Evolutionary conservation across 495 filamentous ascomycete genomes (phyloP).

Genomic region (Geoglossum glabrum): DNA sequence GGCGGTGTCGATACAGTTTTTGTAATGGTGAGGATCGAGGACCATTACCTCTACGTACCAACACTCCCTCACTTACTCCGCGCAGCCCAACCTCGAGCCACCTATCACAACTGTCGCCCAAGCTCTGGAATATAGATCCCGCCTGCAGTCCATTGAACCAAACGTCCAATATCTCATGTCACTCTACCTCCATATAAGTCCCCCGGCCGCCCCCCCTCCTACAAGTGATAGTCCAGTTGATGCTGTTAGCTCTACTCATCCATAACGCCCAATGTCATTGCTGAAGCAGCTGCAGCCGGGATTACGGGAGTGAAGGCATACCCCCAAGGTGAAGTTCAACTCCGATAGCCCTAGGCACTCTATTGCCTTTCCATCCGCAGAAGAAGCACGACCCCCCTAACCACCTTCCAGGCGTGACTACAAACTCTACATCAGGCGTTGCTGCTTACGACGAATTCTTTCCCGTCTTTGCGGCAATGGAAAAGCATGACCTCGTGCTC

Average conservation of each 20-base stretch:
- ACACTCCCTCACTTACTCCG: too few species aligned
- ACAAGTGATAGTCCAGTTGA: too few species aligned
- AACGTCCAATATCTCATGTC: conserved; percentile 74
- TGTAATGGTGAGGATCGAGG: conserved; percentile 42
- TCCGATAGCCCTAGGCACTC: too few species aligned
- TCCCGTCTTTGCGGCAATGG: conserved; percentile 65
- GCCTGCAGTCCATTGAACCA: conserved; percentile 45
- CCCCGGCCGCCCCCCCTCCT: too few species aligned
- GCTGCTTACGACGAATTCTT: conserved; percentile 42
- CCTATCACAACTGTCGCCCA: conserved; percentile 54
- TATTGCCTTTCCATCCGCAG: too few species aligned
- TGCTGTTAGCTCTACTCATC: too few species aligned
- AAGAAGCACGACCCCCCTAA: too few species aligned
- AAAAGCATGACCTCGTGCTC: conserved; percentile 39
- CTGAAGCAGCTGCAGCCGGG: conserved; percentile 44
- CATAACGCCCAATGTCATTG: conserved; percentile 61
- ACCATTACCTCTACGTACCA: neutral
- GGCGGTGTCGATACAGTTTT: conserved; percentile 64
- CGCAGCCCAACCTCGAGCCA: conserved; percentile 35
- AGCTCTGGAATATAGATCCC: conserved; percentile 53
- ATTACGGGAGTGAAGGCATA: conserved; percentile 41
- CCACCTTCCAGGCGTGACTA: conserved; percentile 64
- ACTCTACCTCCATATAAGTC: conserved; percentile 67
- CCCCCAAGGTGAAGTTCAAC: too few species aligned
- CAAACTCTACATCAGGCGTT: conserved; percentile 69